A percentile compares a stretch with the other conserved stretches of the same genome.
phyloP scores from a whole-genome alignment of 495 filamentous ascomycete species.

The Aspergillus cristatus region DNA sequence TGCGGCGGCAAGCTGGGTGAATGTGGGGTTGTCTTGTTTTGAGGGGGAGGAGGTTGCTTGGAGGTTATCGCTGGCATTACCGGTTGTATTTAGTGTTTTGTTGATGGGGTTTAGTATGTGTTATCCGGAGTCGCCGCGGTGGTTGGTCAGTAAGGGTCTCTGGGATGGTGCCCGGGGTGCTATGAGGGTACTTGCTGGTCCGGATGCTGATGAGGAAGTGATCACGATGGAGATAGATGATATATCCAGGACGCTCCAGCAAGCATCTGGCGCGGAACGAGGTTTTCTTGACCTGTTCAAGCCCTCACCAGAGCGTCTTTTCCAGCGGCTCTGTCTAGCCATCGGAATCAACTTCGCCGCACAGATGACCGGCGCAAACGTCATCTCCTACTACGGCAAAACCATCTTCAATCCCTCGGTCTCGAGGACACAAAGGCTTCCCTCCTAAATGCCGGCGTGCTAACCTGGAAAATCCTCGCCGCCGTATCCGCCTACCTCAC shows the following conservation, averaged over 20 bases:
- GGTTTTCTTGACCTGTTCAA: neutral
- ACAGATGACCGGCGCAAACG: conserved; percentile 22
- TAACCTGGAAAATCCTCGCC: conserved; percentile 19
- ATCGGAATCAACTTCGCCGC: conserved; percentile 15
- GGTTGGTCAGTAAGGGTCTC: conserved; percentile 12
- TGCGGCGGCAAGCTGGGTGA: conserved; percentile 18
- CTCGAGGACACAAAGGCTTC: conserved; percentile 14
- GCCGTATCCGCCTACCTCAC: conserved; percentile 16
- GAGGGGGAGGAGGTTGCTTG: conserved; percentile 29
- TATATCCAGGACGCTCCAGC: neutral
- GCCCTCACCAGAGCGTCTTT: conserved; percentile 3
- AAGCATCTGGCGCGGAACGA: neutral
- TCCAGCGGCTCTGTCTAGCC: conserved; percentile 17
- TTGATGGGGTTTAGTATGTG: conserved; percentile 9
- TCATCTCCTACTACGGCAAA: conserved; percentile 21
- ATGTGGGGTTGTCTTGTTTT: conserved; percentile 32
- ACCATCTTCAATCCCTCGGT: conserved; percentile 14
- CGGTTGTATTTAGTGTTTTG: conserved; percentile 31
- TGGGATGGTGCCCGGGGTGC: neutral
- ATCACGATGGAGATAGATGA: neutral
- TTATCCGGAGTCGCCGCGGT: conserved; percentile 20
- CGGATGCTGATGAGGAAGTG: neutral
- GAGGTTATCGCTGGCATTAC: conserved; percentile 39
- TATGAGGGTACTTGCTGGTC: neutral
- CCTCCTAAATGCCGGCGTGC: conserved; percentile 15